Conservation (phyloP, 176 grass and related monocot genomes). For the Aechmea fasciata region DNA sequence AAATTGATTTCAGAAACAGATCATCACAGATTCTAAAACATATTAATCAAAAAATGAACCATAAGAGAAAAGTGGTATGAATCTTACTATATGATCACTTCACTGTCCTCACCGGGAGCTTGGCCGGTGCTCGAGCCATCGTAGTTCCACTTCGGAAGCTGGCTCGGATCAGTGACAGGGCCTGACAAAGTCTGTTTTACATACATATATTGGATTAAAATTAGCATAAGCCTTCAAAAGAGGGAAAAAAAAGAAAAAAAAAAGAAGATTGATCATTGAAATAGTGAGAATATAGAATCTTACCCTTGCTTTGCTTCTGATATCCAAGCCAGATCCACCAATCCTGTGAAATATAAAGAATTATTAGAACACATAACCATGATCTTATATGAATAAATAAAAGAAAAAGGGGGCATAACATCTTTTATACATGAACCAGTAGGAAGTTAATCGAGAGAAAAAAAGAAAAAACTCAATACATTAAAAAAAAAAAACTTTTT, state of each 20-base stretch:
- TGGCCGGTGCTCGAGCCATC: slow-evolving; percentile 99
- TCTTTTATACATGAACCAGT: slow-evolving; percentile 1
- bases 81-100: slow-evolving; percentile 97
- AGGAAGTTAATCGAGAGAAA: not conserved
- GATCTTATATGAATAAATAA: not conserved
- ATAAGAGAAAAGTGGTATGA: not conserved
- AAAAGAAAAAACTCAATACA: not conserved
- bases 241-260: not conserved
- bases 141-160: slow-evolving; percentile 99
- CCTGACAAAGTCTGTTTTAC: slow-evolving; percentile 61
- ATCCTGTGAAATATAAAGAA: slow-evolving; percentile 47
- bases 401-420: no score
- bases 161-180: slow-evolving; percentile 60
- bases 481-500: not conserved
- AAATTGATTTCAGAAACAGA: not conserved
- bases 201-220: slow-evolving; percentile 1
- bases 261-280: not conserved
- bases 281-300: not conserved
- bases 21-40: not conserved
- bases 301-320: slow-evolving; percentile 98
- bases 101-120: slow-evolving; percentile 94
- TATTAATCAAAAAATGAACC: not conserved
- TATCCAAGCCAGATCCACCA: slow-evolving; percentile 97
- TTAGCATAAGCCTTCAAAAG: slow-evolving; percentile 2
- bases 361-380: not conserved